Base-by-base conservation (phyloP, 202 grass and related monocot species). In the Cymbopogon flexuosus region DNA sequence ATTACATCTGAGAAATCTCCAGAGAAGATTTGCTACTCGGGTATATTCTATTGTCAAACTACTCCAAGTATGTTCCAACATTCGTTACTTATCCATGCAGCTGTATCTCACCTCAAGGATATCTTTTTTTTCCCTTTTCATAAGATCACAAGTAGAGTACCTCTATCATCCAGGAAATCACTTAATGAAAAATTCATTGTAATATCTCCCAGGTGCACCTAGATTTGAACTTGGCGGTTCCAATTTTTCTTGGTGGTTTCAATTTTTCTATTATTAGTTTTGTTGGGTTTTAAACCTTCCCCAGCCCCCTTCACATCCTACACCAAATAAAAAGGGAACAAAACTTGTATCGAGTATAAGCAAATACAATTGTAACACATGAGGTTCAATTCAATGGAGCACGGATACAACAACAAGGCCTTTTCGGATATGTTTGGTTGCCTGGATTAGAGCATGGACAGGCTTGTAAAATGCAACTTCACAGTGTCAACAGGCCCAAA, bases 31-130 rank as follows among this genome's bases (percentile, higher is more conserved):
- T 68, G 31, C 5, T 69, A 40, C 13, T 68, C 19, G 7, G 39
- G 1, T 67, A 16, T 58, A 52, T 65, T 65, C 52, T 64, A 62
- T 68, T 37, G n/a, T 67, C 49, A 61, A 76, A 41, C 41, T 34
- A 86, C 49, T 73, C 42, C 46, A 65, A 87, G 40, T 67, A 81
- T 39, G 59, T 82, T 59, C 76, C n/a, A 14, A 54, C 62, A 35
- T 27, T 18, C 46, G 33, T 39, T 70, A 58, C 3, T 8, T 22
- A 58, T 22, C 63, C 65, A 42, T 39, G 27, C 56, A 63, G 83
- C 54, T 75, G 61, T 69, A 68, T 58, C 70, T 76, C 34, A 31
- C 16, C 34, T 67, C 30, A 60, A 63, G 70, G 18, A 49, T 11
- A 16, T 33, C 59, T 5, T 12, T 46, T 76, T 42, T 73, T 42